These are phyloP conservation scores for Oryza glumipatula DNA, from an alignment of 176 grass and related monocot species.

Conservation along the genomic window DNA sequence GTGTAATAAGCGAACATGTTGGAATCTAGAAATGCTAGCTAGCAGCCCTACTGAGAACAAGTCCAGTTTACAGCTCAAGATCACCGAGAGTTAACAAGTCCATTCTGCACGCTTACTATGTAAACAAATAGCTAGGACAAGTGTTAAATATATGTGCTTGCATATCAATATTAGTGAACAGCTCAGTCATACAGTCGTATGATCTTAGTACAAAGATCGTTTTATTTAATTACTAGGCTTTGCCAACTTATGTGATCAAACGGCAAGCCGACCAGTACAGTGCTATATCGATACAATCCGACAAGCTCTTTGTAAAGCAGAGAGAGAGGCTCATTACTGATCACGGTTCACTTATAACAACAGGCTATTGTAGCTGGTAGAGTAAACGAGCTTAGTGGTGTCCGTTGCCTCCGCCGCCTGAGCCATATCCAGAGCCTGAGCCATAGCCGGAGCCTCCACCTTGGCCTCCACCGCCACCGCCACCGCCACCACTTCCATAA, in stretches of 20 bases:
- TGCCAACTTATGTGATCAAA: slow-evolving; percentile 1
- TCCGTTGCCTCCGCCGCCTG: slow-evolving; percentile 1
- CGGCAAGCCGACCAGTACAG: slow-evolving; percentile 19
- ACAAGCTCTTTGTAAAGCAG: slow-evolving; percentile 5
- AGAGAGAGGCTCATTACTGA: not conserved
- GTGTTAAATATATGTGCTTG: not conserved
- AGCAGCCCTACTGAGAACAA: not conserved
- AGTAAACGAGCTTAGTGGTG: slow-evolving; percentile 11
- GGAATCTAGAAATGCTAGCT: not conserved
- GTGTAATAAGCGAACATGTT: too few species aligned
- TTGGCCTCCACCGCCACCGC: not conserved
- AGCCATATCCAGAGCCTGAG: slow-evolving; percentile 7
- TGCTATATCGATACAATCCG: not conserved
- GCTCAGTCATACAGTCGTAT: not conserved
- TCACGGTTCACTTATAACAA: not conserved
- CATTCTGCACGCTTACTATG: not conserved
- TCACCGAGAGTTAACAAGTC: not conserved
- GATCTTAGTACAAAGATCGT: slow-evolving; percentile 7
- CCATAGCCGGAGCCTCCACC: slow-evolving; percentile 9
- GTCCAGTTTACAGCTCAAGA: not conserved
- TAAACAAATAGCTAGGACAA: not conserved
- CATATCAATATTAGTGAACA: not conserved
- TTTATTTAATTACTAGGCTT: slow-evolving; percentile 39
- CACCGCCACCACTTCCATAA: not conserved
- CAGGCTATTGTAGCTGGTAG: not conserved